Evolutionary conservation across 108 stramenopile genomes (phyloP), one percentile per base, ranked within the genome.

Genomic region (Nitzschia putrida): DNA sequence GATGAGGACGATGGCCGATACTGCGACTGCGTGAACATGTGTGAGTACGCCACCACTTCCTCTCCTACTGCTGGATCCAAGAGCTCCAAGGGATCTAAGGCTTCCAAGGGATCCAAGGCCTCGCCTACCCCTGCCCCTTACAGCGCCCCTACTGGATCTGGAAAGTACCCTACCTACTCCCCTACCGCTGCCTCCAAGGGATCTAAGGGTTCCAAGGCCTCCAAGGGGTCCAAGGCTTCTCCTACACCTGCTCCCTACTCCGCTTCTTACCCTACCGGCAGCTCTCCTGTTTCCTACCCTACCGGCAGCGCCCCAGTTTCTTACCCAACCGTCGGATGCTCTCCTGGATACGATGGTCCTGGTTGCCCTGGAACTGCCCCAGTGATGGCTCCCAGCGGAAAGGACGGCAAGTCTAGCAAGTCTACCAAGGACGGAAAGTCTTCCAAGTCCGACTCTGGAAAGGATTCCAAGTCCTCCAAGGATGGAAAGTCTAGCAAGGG

Each of bases 1-100:
- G 61, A 47, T 9, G 61, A 63, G 18, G 61, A 63, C 24, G 44
- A 8, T 21, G 61, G 43, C 44, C 61, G 61, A 18, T 63, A 63
- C 61, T 63, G 61, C 23, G 61, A 63, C 61, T 63, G 61, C 45
- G 37, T 18, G 12, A 21, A 44, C 18, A 47, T 20, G 16, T 59
- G 58, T 37, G 26, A 21, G 3, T n/a, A 59, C 16, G 8, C 16
- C 58, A 9, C 58, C 29, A 41, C 39, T 13, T 14, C 16, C 3
- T 16, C 58, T 16, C 24, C 21, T 14, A 20, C 13, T 16, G 44
- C 10, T 8, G 16, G 22, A 2, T 47, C 61, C 24, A 21, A 21
- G 21, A 10, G 61, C 44, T 24, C 20, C 54, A 55, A 55, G 54
- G 54, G 54, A 55, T 55, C 54, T 23, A 25, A 55, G 24, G 54